These are phyloP conservation scores for Westerdykella ornata DNA, from an alignment of 2,329 filamentous ascomycete species.

Conservation along the genomic window DNA sequence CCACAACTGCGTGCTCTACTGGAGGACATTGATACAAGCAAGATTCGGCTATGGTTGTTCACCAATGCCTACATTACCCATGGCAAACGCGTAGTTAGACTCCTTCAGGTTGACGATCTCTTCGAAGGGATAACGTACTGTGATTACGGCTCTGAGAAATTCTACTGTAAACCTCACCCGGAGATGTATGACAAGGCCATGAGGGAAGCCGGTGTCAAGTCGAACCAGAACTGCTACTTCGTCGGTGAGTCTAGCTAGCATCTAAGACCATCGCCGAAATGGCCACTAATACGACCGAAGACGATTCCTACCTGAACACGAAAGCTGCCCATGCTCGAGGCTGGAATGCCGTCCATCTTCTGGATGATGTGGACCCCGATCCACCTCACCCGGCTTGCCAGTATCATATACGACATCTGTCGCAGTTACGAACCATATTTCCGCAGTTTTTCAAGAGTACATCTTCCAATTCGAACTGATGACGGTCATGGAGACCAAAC, in stretches of 20 bases:
- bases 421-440: conserved; percentile 69
- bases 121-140: conserved; percentile 96
- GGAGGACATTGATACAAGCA: conserved; percentile 71
- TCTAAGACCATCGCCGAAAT: background rate
- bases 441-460: conserved; percentile 73
- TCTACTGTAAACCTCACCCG: conserved; percentile 80
- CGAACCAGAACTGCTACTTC: conserved; percentile 74
- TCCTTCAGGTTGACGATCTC: conserved; percentile 76
- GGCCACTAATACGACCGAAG: conserved; percentile 42
- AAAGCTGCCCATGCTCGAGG: conserved; percentile 68
- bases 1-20: conserved; percentile 67
- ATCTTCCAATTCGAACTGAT: too few species aligned
- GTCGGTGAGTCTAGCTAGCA: conserved; percentile 58
- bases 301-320: conserved; percentile 84
- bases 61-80: conserved; percentile 95
- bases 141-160: conserved; percentile 66
- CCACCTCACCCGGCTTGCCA: conserved; percentile 62
- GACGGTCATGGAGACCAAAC: too few species aligned
- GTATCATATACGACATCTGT: conserved; percentile 66
- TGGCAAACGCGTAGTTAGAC: conserved; percentile 69
- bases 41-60: conserved; percentile 87
- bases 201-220: conserved; percentile 66
- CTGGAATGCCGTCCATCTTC: conserved; percentile 79
- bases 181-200: conserved; percentile 88
- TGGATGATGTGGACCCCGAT: conserved; percentile 64